Evolutionary conservation across 2,329 filamentous ascomycete genomes (phyloP), one percentile per base, ranked within the genome.

Genomic region (Plectosphaerella plurivora): DNA sequence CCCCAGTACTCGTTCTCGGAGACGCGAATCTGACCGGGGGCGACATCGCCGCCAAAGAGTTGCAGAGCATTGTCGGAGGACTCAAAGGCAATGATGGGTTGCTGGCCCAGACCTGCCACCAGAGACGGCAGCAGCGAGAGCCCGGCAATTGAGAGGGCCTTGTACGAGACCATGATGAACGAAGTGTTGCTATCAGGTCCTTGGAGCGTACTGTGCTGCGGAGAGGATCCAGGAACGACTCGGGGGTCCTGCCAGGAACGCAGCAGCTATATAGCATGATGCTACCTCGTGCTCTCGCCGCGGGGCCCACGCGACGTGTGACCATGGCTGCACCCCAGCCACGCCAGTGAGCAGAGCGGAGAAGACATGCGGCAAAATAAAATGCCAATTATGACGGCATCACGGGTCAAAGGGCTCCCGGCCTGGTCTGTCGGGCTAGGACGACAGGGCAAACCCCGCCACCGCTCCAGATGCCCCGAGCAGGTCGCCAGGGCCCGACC

Each of bases 1-100:
- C 84, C 86, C 69, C 82, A 85, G 73, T 81, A 87, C 54, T 89
- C 86, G 51, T 79, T 70, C 18, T 66, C 60, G 10, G 81, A 79
- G n/a, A 84, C 72, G 3, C 79, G 68, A 49, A 86, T 81, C 61
- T 80, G 76, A 0, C 75, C 70, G 48, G 66, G 58, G 12, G 66
- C 62, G 20, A 66, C 56, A 4, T 62, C 60, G 11, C 67, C 71
- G 63, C 74, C 61, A 54, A 68, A 62, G 57, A 71, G 62, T 64
- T 71, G 66, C 56, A 59, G 52, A 2, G 51, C 47, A 12, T 60
- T 61, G 14, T 59, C 52, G 9, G 61, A 57, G 45, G 50, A 56
- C 49, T 62, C 57, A 53, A 76, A 76, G 16, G 66, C 65, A 47
- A 80, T 68, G 20, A 77, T 76, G 8, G 73, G 66, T 57, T 78